Percentiles rank a stretch among this genome's conserved stretches.
These are phyloP conservation scores for Piloderma croceum DNA, from an alignment of 768 basidiomycete species.

Conservation along the genomic window DNA sequence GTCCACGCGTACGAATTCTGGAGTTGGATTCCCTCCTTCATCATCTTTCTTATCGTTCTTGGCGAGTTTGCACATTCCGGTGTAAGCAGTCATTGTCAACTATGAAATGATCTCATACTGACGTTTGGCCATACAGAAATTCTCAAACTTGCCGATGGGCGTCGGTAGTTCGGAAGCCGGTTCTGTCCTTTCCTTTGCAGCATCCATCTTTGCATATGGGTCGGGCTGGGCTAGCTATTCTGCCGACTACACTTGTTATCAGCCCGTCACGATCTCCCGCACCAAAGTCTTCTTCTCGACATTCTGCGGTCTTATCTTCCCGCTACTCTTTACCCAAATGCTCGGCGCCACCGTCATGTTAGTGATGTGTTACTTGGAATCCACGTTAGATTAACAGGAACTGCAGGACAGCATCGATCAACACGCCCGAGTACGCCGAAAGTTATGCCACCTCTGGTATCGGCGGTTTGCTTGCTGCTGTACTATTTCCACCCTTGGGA, in stretches of 20 bases:
- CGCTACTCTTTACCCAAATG: conserved; percentile 36
- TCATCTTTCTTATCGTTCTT: no score
- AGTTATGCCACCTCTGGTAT: conserved; percentile 33
- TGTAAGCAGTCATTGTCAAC: no score
- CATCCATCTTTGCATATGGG: no score
- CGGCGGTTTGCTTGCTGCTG: conserved; percentile 42
- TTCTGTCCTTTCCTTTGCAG: conserved; percentile 32
- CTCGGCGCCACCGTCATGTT: conserved; percentile 44
- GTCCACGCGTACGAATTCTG: conserved; percentile 39
- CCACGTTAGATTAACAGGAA: no score
- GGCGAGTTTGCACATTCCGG: no score
- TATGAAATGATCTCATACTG: no score
- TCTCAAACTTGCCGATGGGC: no score
- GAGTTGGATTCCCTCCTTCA: conserved; percentile 36
- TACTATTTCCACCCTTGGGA: conserved; percentile 29
- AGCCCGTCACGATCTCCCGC: conserved; percentile 28
- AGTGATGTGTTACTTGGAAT: no score
- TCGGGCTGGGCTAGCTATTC: conserved; percentile 37
- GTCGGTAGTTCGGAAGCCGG: conserved; percentile 31
- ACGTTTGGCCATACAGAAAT: no score
- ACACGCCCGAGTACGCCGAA: conserved; percentile 30
- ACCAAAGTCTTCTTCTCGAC: conserved; percentile 36
- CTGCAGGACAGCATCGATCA: conserved; percentile 29
- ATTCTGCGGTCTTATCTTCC: conserved; percentile 23
- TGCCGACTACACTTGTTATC: conserved; percentile 39